These are phyloP conservation scores for Knoxia roxburghii DNA, from an alignment of 257 asterid genomes.

Conservation along the genomic window DNA sequence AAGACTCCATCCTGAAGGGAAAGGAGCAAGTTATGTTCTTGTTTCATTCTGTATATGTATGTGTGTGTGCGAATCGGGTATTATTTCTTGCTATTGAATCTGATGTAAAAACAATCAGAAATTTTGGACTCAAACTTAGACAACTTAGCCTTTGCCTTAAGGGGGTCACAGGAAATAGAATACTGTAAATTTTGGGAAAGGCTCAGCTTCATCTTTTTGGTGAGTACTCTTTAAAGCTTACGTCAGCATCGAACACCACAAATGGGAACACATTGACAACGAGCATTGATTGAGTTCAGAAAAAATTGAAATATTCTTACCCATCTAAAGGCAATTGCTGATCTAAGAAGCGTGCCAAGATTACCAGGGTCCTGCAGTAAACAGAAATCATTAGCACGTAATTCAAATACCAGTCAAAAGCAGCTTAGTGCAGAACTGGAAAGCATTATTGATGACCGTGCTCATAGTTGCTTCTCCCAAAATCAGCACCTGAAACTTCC, in stretches of 20 bases:
- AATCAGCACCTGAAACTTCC: neutral
- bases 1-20: slow-evolving; percentile 64
- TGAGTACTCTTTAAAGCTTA: neutral
- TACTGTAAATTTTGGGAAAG: neutral
- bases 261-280: neutral
- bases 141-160: too few species aligned
- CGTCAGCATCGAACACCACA: neutral
- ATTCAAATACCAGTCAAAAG: neutral
- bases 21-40: neutral
- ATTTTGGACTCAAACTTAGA: neutral
- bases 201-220: neutral
- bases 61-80: too few species aligned
- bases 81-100: neutral
- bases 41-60: too few species aligned
- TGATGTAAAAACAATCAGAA: neutral
- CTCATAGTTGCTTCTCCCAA: slow-evolving; percentile 1
- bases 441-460: neutral
- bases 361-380: slow-evolving; percentile 88
- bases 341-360: slow-evolving; percentile 82
- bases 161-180: neutral
- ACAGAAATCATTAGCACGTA: slow-evolving; percentile 10
- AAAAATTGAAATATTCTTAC: slow-evolving; percentile 32
- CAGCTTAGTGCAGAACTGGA: slow-evolving; percentile 2
- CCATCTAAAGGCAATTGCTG: slow-evolving; percentile 93
- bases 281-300: neutral